phyloP scores from a whole-genome alignment of 768 basidiomycete genomes.

The Sporobolomyces pararoseus region DNA sequence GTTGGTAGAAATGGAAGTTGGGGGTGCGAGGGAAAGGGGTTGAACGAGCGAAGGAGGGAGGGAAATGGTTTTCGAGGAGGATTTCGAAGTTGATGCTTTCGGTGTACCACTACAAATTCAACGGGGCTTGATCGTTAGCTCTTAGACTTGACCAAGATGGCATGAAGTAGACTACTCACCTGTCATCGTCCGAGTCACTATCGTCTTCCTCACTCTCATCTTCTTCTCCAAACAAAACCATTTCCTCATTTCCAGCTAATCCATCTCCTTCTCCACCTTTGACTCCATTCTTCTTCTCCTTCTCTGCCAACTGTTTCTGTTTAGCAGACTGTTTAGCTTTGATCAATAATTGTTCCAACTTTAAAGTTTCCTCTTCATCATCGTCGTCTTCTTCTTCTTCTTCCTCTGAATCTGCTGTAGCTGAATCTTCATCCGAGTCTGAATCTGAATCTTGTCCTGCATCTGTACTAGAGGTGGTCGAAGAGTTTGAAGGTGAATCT shows the following conservation, averaged over 20 bases:
- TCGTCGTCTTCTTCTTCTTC: slow-evolving; percentile 5
- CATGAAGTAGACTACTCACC: neutral
- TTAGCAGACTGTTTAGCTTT: slow-evolving; percentile 56
- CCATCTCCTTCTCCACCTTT: slow-evolving; percentile 11
- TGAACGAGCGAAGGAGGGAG: slow-evolving; percentile 25
- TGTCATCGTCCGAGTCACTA: neutral
- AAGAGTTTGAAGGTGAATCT: slow-evolving; percentile 3
- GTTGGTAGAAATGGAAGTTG: neutral
- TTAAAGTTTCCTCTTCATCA: slow-evolving; percentile 52
- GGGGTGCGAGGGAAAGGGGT: slow-evolving; percentile 11
- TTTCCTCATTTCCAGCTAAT: slow-evolving; percentile 30
- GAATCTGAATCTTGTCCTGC: slow-evolving; percentile 49
- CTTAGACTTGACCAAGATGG: neutral
- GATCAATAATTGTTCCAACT: slow-evolving; percentile 62
- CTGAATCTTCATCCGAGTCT: slow-evolving; percentile 47
- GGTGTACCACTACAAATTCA: slow-evolving; percentile 26
- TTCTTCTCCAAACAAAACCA: slow-evolving; percentile 29
- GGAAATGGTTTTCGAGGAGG: too few species aligned
- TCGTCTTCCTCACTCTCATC: slow-evolving; percentile 34
- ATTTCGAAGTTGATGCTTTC: slow-evolving; percentile 27
- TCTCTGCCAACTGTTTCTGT: neutral
- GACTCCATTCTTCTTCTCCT: slow-evolving; percentile 44
- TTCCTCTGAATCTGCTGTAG: slow-evolving; percentile 51
- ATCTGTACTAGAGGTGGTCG: too few species aligned
- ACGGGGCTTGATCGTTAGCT: neutral